phyloP scores from a whole-genome alignment of 2,329 filamentous ascomycete genomes.

The Waltergamsia citrina region DNA sequence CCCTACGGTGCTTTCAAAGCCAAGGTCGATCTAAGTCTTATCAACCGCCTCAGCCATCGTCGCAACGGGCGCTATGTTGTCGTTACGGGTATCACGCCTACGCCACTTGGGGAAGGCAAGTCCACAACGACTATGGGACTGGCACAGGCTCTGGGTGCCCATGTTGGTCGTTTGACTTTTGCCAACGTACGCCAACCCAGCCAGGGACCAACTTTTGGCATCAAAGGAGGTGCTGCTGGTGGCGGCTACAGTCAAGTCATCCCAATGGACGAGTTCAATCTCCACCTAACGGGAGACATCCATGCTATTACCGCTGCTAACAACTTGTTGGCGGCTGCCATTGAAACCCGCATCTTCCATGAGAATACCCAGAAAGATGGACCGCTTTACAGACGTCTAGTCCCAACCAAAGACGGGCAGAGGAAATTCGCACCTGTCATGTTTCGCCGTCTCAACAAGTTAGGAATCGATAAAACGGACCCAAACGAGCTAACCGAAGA shows the following conservation, averaged over 20 bases:
- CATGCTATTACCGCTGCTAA: constrained; percentile 96
- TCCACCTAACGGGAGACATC: constrained; percentile 95
- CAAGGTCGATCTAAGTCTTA: constrained; percentile 76
- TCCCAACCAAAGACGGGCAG: constrained; percentile 84
- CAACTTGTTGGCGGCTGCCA: constrained; percentile 90
- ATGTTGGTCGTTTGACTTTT: constrained; percentile 80
- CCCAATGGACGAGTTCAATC: constrained; percentile 99
- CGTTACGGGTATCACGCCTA: constrained; percentile 92
- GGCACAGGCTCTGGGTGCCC: constrained; percentile 83
- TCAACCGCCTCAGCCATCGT: constrained; percentile 80
- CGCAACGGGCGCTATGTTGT: constrained; percentile 85
- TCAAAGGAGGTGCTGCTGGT: constrained; percentile 95
- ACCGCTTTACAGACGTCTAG: constrained; percentile 76
- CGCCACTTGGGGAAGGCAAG: constrained; percentile 93
- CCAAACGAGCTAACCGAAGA: constrained; percentile 85
- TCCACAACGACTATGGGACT: constrained; percentile 96
- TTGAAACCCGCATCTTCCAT: constrained; percentile 97
- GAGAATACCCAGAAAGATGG: constrained; percentile 91
- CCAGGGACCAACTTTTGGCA: constrained; percentile 95
- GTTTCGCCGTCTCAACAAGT: constrained; percentile 88
- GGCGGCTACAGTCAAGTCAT: constrained; percentile 99
- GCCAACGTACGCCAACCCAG: constrained; percentile 96
- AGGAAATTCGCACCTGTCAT: constrained; percentile 81
- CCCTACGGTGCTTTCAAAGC: constrained; percentile 94
- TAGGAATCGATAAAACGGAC: constrained; percentile 92